Conservation (phyloP, 1,284 basidiomycete genomes). For the Lignosus rhinocerotis region DNA sequence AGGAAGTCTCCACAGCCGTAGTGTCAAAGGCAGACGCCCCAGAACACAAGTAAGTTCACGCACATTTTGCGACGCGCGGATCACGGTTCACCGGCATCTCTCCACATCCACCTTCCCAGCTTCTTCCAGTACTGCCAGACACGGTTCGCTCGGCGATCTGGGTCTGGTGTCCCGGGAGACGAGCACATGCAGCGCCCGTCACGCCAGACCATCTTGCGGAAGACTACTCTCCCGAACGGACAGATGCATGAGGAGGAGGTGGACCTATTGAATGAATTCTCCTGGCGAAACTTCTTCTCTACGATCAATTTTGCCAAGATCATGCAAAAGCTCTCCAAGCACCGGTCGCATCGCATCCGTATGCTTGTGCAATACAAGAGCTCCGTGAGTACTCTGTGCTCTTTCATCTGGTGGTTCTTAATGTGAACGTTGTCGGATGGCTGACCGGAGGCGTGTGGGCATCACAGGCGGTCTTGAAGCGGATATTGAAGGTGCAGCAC, state of each 20-base stretch:
- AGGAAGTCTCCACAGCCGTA: constrained; percentile 85
- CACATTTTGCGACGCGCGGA: neutral
- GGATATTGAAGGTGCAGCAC: constrained; percentile 92
- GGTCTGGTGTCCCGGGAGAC: constrained; percentile 46
- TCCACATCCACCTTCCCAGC: constrained; percentile 75
- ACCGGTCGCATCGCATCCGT: constrained; percentile 91
- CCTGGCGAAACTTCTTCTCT: constrained; percentile 98
- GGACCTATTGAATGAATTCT: constrained; percentile 91
- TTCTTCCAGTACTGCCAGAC: constrained; percentile 95
- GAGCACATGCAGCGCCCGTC: constrained; percentile 61
- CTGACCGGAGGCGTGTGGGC: constrained; percentile 14
- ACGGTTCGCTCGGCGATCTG: constrained; percentile 67
- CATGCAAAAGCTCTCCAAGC: constrained; percentile 97
- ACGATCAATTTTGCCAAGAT: constrained; percentile 99
- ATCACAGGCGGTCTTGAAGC: constrained; percentile 86
- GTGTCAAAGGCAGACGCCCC: constrained; percentile 88
- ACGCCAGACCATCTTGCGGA: constrained; percentile 56
- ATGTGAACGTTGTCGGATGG: neutral
- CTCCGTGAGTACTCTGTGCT: constrained; percentile 59
- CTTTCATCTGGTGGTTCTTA: neutral
- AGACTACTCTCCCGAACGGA: constrained; percentile 63
- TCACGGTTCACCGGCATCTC: constrained; percentile 9
- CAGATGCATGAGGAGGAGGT: constrained; percentile 81
- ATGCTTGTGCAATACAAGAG: constrained; percentile 99
- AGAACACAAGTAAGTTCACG: constrained; percentile 72